phyloP scores from a whole-genome alignment of 1,139 yeast genomes.

The Blastobotrys persicus region DNA sequence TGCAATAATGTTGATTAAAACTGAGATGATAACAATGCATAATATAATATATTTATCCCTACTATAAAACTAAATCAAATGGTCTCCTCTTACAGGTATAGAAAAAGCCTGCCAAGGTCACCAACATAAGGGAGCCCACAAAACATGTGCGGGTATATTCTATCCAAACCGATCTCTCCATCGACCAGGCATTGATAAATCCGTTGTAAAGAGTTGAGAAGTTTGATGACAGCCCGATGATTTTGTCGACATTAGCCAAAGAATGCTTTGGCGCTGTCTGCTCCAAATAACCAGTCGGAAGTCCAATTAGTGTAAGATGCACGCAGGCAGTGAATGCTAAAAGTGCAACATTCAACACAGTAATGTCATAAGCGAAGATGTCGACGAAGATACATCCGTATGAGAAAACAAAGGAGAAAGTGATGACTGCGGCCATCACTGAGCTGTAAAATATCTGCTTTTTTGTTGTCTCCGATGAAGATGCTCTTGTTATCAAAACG shows the following conservation, averaged over 20 bases:
- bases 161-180: slow-evolving; percentile 4
- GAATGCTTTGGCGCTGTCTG: slow-evolving; percentile 4
- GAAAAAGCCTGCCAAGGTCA: not conserved
- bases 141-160: not conserved
- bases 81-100: not conserved
- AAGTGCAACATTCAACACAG: not conserved
- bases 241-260: not conserved
- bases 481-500: not conserved
- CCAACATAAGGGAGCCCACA: not conserved
- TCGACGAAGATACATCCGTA: not conserved
- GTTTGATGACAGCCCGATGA: slow-evolving; percentile 10
- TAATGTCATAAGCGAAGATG: not conserved
- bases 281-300: slow-evolving; percentile 7
- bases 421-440: not conserved
- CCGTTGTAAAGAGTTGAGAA: slow-evolving; percentile 12
- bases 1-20: too few relatives aligned
- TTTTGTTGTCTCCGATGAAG: slow-evolving; percentile 1
- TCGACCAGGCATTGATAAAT: slow-evolving; percentile 15
- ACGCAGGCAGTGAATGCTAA: not conserved
- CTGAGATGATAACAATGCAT: too few relatives aligned
- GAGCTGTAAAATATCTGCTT: not conserved
- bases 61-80: not conserved
- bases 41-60: too few relatives aligned
- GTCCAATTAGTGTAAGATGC: slow-evolving; percentile 3
- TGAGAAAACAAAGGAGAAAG: not conserved